Evolutionary conservation across 2,329 filamentous ascomycete genomes (phyloP).

Genomic region (Elsinoe australis): DNA sequence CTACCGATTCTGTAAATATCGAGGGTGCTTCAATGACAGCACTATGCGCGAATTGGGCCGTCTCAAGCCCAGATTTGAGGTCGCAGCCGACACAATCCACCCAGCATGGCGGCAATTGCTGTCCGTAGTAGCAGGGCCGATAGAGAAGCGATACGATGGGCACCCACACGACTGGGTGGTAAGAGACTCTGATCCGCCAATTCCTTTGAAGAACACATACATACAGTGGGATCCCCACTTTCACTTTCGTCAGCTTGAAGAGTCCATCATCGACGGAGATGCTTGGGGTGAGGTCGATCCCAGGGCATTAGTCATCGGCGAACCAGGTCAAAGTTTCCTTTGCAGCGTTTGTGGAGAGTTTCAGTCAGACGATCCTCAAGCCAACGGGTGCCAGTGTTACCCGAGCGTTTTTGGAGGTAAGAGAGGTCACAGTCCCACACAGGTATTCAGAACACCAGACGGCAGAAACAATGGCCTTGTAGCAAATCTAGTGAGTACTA

Average conservation of each 20-base stretch:
- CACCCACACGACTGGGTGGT: slow-evolving; percentile 50
- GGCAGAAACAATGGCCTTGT: slow-evolving; percentile 50
- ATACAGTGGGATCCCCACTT: slow-evolving; percentile 42
- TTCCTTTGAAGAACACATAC: slow-evolving; percentile 43
- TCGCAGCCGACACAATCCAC: slow-evolving; percentile 47
- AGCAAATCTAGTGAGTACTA: slow-evolving; percentile 30
- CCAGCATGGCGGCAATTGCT: slow-evolving; percentile 47
- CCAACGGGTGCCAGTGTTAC: slow-evolving; percentile 48
- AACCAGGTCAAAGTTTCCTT: slow-evolving; percentile 23
- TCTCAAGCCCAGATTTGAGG: slow-evolving; percentile 43
- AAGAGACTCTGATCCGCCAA: slow-evolving; percentile 37
- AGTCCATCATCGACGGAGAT: slow-evolving; percentile 43
- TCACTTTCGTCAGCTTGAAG: slow-evolving; percentile 43
- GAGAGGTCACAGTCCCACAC: slow-evolving; percentile 42
- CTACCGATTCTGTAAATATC: slow-evolving; percentile 55
- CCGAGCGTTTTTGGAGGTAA: slow-evolving; percentile 39
- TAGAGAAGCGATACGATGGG: slow-evolving; percentile 37
- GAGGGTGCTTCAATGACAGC: slow-evolving; percentile 46
- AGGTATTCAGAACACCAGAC: slow-evolving; percentile 46
- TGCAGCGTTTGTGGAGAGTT: slow-evolving; percentile 42
- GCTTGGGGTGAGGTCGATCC: slow-evolving; percentile 46
- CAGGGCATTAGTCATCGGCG: slow-evolving; percentile 29
- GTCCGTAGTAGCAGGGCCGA: slow-evolving; percentile 39
- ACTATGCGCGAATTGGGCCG: slow-evolving; percentile 43
- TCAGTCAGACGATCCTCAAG: slow-evolving; percentile 44